Percentiles rank a stretch among this genome's conserved stretches.
Conservation (phyloP, 805 yeast species). For the Barnettozyma populi region DNA sequence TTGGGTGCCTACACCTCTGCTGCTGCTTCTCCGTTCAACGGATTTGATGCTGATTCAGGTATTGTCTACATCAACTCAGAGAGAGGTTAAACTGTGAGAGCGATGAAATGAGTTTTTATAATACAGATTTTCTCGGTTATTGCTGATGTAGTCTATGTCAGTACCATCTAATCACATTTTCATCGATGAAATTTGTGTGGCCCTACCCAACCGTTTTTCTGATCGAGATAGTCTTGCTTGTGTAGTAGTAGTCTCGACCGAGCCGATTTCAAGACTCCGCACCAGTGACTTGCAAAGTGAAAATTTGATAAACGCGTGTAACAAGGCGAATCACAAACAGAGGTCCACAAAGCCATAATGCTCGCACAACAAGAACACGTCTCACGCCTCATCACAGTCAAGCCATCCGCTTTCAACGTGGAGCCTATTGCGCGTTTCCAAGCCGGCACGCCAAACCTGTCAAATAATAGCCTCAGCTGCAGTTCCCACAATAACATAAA, state of each 20-base stretch:
- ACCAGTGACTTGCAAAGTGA: not conserved
- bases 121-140: not conserved
- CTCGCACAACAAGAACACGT: not conserved
- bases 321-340: not conserved
- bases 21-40: conserved; percentile 91
- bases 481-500: conserved; percentile 9
- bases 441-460: conserved; percentile 13
- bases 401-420: conserved; percentile 34
- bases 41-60: conserved; percentile 60
- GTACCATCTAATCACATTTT: too few relatives aligned
- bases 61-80: conserved; percentile 57
- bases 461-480: conserved; percentile 7
- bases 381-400: conserved; percentile 11
- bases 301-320: not conserved
- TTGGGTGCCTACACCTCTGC: conserved; percentile 91
- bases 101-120: not conserved
- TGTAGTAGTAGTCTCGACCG: not conserved
- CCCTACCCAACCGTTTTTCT: not conserved
- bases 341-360: not conserved
- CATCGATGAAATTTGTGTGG: not conserved
- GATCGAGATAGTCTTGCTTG: not conserved
- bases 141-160: not conserved
- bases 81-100: not conserved
- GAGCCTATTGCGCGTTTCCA: conserved; percentile 16
- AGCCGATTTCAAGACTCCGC: not conserved